Base-by-base conservation (phyloP, 805 yeast species). In the Saturnispora galanensis region DNA sequence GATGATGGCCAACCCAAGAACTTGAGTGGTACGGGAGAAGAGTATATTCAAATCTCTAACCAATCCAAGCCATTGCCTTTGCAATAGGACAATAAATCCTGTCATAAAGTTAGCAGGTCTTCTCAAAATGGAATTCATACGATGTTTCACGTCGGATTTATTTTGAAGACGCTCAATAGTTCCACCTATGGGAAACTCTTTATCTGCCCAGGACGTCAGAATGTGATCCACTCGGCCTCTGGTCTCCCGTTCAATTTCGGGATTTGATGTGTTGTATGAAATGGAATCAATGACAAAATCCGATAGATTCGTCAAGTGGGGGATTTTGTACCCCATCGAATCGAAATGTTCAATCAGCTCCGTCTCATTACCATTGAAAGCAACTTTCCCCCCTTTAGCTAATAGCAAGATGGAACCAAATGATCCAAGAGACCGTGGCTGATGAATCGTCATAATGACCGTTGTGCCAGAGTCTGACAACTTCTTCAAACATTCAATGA, bases 381-480 rank as follows among this genome's bases (percentile, higher is more conserved):
- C 78, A 15, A 79, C 86, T 31, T 62, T 57, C 7, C 90, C 89
- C 35, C 89, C 85, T 58, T 78, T 79, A 0, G 88, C 84, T 18
- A 87, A 65, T 35, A 87, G 62, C 32, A 85, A 62, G n/a, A 87
- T 69, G 12, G 82, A 73, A 5, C 87, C 90, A 65, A 87, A 84
- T 46, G 65, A 65, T 13, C 68, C 59, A 55, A 83, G 79, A 51
- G 84, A 63, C 50, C 85, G 74, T 1, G 96, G 95, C 55, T 86
- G 96, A 60, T 86, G 95, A 42, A 87, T 84, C 0, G 95, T 85
- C 51, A 75, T 64, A 18, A 86, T 73, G 8, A 87, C 71, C 0
- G 95, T 84, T 10, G 79, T 76, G 6, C 80, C 77, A 36, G 35
- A 18, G 29, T 70, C 73, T 2, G 87, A 76, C 32, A 87, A 60